Percentiles rank a stretch among this genome's conserved stretches.
These are phyloP conservation scores for Pyricularia pennisetigena DNA, from an alignment of 2,329 filamentous ascomycete species.

Conservation along the genomic window DNA sequence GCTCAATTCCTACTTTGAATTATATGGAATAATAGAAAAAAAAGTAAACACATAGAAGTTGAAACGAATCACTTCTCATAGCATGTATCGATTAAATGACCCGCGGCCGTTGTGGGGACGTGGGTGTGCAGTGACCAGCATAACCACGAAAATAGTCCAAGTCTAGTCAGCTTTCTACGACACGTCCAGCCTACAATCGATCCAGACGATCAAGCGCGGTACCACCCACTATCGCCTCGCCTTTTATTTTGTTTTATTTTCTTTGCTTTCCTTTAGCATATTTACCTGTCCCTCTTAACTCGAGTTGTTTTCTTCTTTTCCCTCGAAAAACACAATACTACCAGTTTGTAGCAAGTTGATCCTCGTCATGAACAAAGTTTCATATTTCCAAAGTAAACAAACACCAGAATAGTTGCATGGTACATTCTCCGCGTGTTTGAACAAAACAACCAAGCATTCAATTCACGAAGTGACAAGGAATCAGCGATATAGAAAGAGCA, in stretches of 20 bases:
- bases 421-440: not conserved
- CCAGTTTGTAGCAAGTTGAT: not conserved
- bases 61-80: not conserved
- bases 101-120: not conserved
- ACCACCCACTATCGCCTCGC: not conserved
- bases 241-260: not conserved
- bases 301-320: not conserved
- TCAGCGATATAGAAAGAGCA: not conserved
- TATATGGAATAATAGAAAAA: not conserved
- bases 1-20: not conserved
- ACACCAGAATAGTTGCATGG: not conserved
- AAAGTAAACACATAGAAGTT: not conserved
- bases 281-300: not conserved
- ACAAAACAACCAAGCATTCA: not conserved
- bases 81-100: not conserved
- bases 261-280: not conserved
- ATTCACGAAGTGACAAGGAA: not conserved
- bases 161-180: not conserved
- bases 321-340: not conserved
- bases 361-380: not conserved
- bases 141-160: not conserved
- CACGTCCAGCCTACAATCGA: not conserved
- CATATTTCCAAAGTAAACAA: not conserved
- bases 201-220: not conserved
- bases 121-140: not conserved